These are phyloP conservation scores for Xylaria sp. DNA, from an alignment of 495 filamentous ascomycete genomes.

Conservation along the genomic window DNA sequence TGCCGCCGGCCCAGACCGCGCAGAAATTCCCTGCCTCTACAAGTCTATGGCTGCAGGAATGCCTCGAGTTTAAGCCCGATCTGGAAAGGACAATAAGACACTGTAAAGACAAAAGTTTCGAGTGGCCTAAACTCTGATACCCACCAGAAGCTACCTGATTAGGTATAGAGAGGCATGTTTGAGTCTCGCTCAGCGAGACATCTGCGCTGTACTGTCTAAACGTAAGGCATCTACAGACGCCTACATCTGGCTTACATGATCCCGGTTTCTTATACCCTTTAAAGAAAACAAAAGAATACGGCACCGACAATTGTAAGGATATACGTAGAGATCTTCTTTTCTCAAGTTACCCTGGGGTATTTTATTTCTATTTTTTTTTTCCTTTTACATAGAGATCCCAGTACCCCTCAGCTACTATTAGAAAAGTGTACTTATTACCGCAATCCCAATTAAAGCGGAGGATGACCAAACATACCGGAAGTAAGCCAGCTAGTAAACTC, in stretches of 20 bases:
- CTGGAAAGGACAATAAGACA: conserved; percentile 26
- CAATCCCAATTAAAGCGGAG: conserved; percentile 28
- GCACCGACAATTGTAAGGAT: not conserved
- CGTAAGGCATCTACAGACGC: not conserved
- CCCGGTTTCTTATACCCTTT: not conserved
- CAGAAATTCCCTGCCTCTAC: conserved; percentile 17
- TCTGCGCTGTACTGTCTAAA: not conserved
- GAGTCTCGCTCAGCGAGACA: conserved; percentile 24
- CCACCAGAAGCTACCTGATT: conserved; percentile 5
- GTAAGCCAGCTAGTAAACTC: conserved; percentile 29
- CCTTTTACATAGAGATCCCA: conserved; percentile 13
- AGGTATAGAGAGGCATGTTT: conserved; percentile 13
- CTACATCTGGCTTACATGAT: conserved; percentile 15
- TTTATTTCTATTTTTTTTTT: not conserved
- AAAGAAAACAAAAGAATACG: not conserved
- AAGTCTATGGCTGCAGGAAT: conserved; percentile 22
- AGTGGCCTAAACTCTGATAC: conserved; percentile 6
- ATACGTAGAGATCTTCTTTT: not conserved
- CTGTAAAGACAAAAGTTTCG: conserved; percentile 24
- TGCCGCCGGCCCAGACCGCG: conserved; percentile 26
- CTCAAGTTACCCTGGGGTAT: not conserved
- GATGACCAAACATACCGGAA: conserved; percentile 25
- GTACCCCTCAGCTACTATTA: conserved; percentile 19
- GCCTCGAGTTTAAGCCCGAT: conserved; percentile 28
- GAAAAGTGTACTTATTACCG: conserved; percentile 24